Base-by-base conservation (phyloP, 768 basidiomycete species). In the Rhodotorula babjevae region DNA sequence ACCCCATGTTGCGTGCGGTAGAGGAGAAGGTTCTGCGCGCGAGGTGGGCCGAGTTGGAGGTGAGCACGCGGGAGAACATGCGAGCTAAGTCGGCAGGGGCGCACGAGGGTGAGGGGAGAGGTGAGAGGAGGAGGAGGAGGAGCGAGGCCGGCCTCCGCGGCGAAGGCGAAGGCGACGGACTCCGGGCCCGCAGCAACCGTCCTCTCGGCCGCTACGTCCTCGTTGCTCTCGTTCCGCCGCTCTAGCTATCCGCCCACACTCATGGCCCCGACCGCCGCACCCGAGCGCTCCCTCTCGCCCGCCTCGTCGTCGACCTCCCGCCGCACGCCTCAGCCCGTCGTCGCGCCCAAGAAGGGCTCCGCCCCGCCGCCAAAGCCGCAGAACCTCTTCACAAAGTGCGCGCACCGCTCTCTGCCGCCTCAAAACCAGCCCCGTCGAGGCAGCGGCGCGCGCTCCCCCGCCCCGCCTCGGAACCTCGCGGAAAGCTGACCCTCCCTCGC, bases 311-410 rank as follows among this genome's bases (percentile, higher is more conserved):
- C 42, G 16, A 19, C 42, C 27, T 11, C 60, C 14, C 8, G 10
- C 14, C n/a, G 42, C 6, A 44, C 60, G 23, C 60, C 58, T 23
- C 58, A 59, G 42, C 56, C 61, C 15, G 50, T 67, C 21, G 60
- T 36, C 27, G 19, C 61, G 4, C 53, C 64, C 7, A 49, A 3
- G 15, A 66, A 69, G 33, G 61, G 46, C 11, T 60, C 42, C 0
- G 49, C 10, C 21, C 69, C 18, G 27, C 69, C 9, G 40, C 53
- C 33, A 68, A 71, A 52, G 61, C 68, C 50, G 29, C 53, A 44
- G 47, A 74, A 74, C 63, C 46, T 74, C 61, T 74, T 74, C 69
- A 44, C 65, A 25, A 65, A 59, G 73, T 74, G 40, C 47, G 68
- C n/a, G n/a, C n/a, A n/a, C n/a, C n/a, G n/a, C 15, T 3, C 1